Evolutionary conservation across 2,329 filamentous ascomycete species (phyloP), one percentile per base, ranked within the genome.

Genomic region (Phyllosticta ampelicida): DNA sequence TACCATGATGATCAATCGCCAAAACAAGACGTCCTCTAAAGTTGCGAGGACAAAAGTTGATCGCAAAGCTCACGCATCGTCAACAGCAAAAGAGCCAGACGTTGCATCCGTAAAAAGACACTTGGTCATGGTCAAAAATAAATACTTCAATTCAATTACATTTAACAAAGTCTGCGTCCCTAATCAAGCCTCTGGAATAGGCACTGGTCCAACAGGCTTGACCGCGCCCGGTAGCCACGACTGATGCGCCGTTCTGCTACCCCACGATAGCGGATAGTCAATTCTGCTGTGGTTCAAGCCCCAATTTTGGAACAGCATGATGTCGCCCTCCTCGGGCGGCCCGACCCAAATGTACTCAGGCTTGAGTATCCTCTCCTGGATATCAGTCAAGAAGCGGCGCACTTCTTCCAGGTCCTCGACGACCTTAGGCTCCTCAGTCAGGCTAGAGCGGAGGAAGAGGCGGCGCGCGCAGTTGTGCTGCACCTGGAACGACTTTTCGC

Each of bases 181-280:
- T 18, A n/a, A n/a, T 44, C 13, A 44, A 44, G 16, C 36, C 13
- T 44, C 54, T 5, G 63, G 60, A 36, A 65, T 63, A 9, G 64
- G 60, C 1, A 68, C 66, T 4, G 66, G 65, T 1, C 67, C 68
- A 8, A 62, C 62, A 0, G 65, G 68, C 5, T 66, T 67, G 18
- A 54, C 60, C 21, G 65, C 69, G 2, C 73, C 72, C 13, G 69
- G 71, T 52, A 77, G 71, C 54, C 76, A 77, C 3, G 74, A 74
- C 62, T 77, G 75, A 62, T 77, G 75, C 74, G 76, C 77, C 21
- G 74, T 73, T 48, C 75, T 65, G 13, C 69, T 63, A 0, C 74
- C 74, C 53, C 67, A 70, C 28, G 66, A 66, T 29, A 68, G 65
- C 0, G 73, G 74, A 60, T 77, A 77, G 62, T 77, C 76, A 16